phyloP scores from a whole-genome alignment of 805 yeast species.

The Starmerella vitae region DNA sequence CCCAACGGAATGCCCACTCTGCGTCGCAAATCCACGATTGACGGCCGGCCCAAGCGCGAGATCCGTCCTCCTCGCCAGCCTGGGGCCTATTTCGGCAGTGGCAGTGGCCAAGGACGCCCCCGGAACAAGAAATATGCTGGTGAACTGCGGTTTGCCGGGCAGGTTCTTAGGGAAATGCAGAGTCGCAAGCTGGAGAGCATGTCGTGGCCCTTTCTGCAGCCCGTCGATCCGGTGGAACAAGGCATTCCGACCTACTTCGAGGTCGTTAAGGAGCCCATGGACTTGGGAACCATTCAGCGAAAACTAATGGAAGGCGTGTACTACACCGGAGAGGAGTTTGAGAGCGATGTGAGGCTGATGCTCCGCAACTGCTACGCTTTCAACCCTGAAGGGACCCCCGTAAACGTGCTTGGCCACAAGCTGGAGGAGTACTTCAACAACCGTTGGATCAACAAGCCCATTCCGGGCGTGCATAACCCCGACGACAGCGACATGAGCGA shows the following conservation, averaged over 20 bases:
- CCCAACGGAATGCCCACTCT: constrained; percentile 42
- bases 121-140: constrained; percentile 73
- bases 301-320: constrained; percentile 78
- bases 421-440: constrained; percentile 75
- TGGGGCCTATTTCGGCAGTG: constrained; percentile 66
- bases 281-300: constrained; percentile 67
- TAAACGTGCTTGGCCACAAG: constrained; percentile 87
- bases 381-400: constrained; percentile 96
- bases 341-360: constrained; percentile 64
- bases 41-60: constrained; percentile 86
- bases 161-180: constrained; percentile 64
- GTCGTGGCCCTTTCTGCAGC: constrained; percentile 80
- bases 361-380: constrained; percentile 81
- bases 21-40: constrained; percentile 54
- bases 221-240: constrained; percentile 90
- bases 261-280: constrained; percentile 87
- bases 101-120: constrained; percentile 47
- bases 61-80: constrained; percentile 95
- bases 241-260: constrained; percentile 85
- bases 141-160: constrained; percentile 75
- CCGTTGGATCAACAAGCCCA: constrained; percentile 78
- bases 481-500: constrained; percentile 33
- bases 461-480: constrained; percentile 40
- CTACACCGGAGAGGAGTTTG: constrained; percentile 79
- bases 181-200: constrained; percentile 73